Base-by-base conservation (phyloP, 1,139 yeast genomes). In the Suhomyces panamericanus region DNA sequence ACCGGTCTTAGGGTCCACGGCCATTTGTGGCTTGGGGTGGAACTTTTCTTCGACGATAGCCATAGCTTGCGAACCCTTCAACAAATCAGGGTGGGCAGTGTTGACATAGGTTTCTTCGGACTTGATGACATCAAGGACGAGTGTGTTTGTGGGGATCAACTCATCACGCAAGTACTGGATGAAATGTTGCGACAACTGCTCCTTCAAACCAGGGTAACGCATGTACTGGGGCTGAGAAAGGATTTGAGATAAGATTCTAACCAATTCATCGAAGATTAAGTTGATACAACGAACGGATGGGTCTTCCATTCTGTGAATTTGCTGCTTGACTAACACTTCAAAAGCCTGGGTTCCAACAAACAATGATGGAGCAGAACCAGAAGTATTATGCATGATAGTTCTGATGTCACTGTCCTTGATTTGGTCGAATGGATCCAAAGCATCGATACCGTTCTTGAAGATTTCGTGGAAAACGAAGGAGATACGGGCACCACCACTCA, bases 291-390 rank as follows among this genome's bases (percentile, higher is more conserved):
- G 83, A 49, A 88, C 60, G 9, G 95, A 77, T 10, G 99, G 99
- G 55, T 93, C 98, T 68, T 93, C 97, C 74, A 93, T 89, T 66
- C 99, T 81, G 57, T 77, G 83, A 54, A 93, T 91, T 68, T 93
- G 99, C 67, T 93, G 96, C 66, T 88, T 90, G 38, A 93, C 98
- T 57, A 93, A 80, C 16, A 91, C 96, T 67, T 93, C 99, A 63
- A 93, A 93, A 0, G 98, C 98, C 59, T 89, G 93, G 7, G 99
- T 93, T 38, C 98, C 99, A 48, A 93, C 99, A 69, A 93, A 93
- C 57, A 93, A 76, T 5, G 96, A 87, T n/a, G 99, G 99, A 1
- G 97, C 89, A 14, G 97, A 86, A 61, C 99, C 99, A 12, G 96
- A 87, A 37, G 97, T 88, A 66, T 93, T 93, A 73, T 91, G 89